Percentiles rank a stretch among this genome's conserved stretches.
phyloP scores from a whole-genome alignment of 306 rosid genomes.

The Medicago lupulina region DNA sequence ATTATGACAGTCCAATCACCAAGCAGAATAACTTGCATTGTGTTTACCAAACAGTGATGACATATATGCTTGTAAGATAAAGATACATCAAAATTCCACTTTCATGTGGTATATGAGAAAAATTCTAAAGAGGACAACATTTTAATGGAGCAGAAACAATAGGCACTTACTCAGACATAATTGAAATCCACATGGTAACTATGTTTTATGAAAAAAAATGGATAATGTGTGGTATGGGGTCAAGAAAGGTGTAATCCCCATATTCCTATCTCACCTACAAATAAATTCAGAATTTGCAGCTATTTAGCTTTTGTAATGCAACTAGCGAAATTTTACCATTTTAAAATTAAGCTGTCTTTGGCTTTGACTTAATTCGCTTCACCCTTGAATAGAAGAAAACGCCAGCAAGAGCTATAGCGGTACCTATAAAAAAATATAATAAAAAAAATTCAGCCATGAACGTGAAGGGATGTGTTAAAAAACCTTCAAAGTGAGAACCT shows the following conservation, averaged over 20 bases:
- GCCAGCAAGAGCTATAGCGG: slow-evolving; percentile 87
- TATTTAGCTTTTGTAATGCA: slow-evolving; percentile 29
- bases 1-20: background rate
- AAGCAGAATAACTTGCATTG: slow-evolving; percentile 16
- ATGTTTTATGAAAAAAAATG: background rate
- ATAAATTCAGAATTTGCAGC: slow-evolving; percentile 47
- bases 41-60: slow-evolving; percentile 23
- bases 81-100: slow-evolving; percentile 30
- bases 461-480: slow-evolving; percentile 7
- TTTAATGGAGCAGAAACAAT: slow-evolving; percentile 36
- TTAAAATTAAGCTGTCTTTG: slow-evolving; percentile 67
- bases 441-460: slow-evolving; percentile 22
- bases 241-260: slow-evolving; percentile 32
- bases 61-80: slow-evolving; percentile 29
- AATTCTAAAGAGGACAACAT: slow-evolving; percentile 24
- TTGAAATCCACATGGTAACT: slow-evolving; percentile 35
- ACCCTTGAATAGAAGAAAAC: slow-evolving; percentile 95
- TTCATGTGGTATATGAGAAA: slow-evolving; percentile 33
- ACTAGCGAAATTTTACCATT: slow-evolving; percentile 45
- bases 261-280: slow-evolving; percentile 58
- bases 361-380: slow-evolving; percentile 89
- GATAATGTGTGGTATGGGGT: background rate
- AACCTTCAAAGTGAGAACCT: slow-evolving; percentile 25
- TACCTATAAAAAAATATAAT: slow-evolving; percentile 63
- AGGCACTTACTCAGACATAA: slow-evolving; percentile 36